Conservation (phyloP, 2,329 filamentous ascomycete species). For the Didymella arachidicola region DNA sequence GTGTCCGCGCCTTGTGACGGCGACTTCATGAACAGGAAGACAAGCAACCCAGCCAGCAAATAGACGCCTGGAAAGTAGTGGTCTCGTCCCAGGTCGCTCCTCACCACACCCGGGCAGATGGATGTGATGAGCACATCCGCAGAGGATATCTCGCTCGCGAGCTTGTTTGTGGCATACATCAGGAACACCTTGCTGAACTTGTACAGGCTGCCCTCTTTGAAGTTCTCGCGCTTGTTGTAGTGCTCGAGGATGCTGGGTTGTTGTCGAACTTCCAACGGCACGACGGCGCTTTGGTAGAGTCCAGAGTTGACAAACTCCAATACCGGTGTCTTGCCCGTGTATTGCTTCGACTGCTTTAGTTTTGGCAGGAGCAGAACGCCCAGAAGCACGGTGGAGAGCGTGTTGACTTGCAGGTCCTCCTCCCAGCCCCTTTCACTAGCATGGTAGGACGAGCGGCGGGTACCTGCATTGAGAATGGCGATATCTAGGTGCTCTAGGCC, state of each 20-base stretch:
- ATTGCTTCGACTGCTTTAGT: slow-evolving; percentile 38
- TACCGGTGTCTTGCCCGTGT: slow-evolving; percentile 35
- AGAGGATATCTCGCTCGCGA: slow-evolving; percentile 39
- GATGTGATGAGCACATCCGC: slow-evolving; percentile 47
- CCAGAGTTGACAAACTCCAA: slow-evolving; percentile 48
- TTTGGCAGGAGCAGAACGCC: slow-evolving; percentile 59
- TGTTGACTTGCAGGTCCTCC: slow-evolving; percentile 64
- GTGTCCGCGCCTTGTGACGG: slow-evolving; percentile 42
- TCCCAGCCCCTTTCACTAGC: slow-evolving; percentile 50
- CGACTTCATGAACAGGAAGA: slow-evolving; percentile 36
- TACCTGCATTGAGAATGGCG: slow-evolving; percentile 53
- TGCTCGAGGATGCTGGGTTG: slow-evolving; percentile 38
- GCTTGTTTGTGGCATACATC: slow-evolving; percentile 43
- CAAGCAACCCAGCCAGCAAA: slow-evolving; percentile 31
- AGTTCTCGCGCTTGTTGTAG: slow-evolving; percentile 42
- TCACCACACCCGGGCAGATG: slow-evolving; percentile 46
- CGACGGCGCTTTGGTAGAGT: slow-evolving; percentile 37
- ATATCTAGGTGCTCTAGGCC: slow-evolving; percentile 48
- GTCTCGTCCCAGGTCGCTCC: slow-evolving; percentile 43
- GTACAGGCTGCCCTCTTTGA: slow-evolving; percentile 40
- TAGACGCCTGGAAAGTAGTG: slow-evolving; percentile 39
- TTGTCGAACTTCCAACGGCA: slow-evolving; percentile 30
- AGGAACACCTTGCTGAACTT: slow-evolving; percentile 46
- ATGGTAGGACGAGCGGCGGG: slow-evolving; percentile 34
- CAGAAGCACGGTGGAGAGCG: slow-evolving; percentile 64